Conservation (phyloP, 345 rosid genomes). For the Clausena lansium region DNA sequence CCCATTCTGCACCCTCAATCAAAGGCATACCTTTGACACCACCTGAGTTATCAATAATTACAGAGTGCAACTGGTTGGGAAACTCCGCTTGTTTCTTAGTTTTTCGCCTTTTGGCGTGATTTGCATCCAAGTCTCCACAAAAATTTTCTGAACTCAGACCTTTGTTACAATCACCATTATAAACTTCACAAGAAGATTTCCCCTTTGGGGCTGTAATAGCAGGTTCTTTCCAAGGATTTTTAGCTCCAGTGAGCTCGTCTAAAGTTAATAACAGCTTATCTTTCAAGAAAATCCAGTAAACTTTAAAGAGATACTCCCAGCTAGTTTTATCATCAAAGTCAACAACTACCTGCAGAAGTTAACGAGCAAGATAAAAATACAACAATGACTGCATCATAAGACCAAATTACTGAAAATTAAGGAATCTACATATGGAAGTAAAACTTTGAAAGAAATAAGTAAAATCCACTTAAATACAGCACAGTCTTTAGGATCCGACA, state of each 20-base stretch:
- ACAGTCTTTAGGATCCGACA: background rate
- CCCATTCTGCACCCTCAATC: constrained; percentile 57
- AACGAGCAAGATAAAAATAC: constrained; percentile 1
- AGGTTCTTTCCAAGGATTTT: constrained; percentile 74
- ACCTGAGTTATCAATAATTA: constrained; percentile 22
- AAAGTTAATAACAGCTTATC: constrained; percentile 64
- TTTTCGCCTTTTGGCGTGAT: constrained; percentile 56
- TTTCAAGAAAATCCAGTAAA: constrained; percentile 80
- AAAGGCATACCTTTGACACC: constrained; percentile 25
- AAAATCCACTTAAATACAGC: background rate
- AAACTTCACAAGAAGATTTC: constrained; percentile 30
- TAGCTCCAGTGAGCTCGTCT: constrained; percentile 70
- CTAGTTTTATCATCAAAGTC: constrained; percentile 94
- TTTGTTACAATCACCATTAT: constrained; percentile 29
- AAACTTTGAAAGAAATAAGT: constrained; percentile 11
- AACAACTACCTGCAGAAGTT: constrained; percentile 70
- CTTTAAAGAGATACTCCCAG: constrained; percentile 98
- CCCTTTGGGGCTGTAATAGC: constrained; percentile 25
- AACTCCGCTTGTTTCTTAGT: constrained; percentile 31
- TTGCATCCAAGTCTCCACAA: constrained; percentile 37
- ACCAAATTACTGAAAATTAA: background rate
- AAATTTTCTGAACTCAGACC: constrained; percentile 27
- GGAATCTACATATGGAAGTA: background rate
- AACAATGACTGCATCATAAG: background rate
- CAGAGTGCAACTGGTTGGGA: constrained; percentile 28